Evolutionary conservation across 1,139 yeast species (phyloP).

Genomic region (Yamadazyma buinensis): DNA sequence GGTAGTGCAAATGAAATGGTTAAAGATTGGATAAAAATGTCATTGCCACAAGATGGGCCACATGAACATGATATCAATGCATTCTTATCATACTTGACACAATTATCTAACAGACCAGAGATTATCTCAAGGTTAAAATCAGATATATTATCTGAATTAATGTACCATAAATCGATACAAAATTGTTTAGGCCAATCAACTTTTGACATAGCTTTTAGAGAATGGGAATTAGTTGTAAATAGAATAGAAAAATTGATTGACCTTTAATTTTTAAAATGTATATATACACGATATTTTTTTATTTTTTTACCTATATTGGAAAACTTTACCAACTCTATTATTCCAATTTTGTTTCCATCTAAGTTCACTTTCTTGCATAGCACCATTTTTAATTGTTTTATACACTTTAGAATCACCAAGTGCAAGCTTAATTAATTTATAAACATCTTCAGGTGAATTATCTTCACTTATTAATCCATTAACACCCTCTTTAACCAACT

Average conservation of each 20-base stretch:
- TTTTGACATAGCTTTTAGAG: constrained; percentile 2
- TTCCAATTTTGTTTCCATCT: constrained; percentile 83
- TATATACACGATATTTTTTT: no score
- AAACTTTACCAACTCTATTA: constrained; percentile 19
- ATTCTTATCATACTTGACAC: constrained; percentile 27
- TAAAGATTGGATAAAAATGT: constrained; percentile 46
- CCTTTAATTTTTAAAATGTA: no score
- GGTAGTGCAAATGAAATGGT: constrained; percentile 35
- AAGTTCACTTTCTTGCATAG: constrained; percentile 56
- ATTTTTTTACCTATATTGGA: constrained; percentile 4
- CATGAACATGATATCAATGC: constrained; percentile 50
- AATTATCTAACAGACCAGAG: constrained; percentile 14
- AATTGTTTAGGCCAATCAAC: not conserved
- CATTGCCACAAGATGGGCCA: constrained; percentile 51
- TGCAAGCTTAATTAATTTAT: constrained; percentile 41
- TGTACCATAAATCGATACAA: constrained; percentile 9
- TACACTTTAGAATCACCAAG: constrained; percentile 38
- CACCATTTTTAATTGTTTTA: constrained; percentile 57
- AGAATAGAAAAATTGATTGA: not conserved
- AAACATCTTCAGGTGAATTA: constrained; percentile 37
- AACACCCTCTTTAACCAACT: constrained; percentile 46
- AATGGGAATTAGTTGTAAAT: constrained; percentile 5
- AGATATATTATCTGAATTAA: constrained; percentile 15
- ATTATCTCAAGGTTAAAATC: constrained; percentile 20
- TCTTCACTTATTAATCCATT: constrained; percentile 38